Evolutionary conservation across 1,139 yeast genomes (phyloP).

Genomic region (Geotrichum restrictum): DNA sequence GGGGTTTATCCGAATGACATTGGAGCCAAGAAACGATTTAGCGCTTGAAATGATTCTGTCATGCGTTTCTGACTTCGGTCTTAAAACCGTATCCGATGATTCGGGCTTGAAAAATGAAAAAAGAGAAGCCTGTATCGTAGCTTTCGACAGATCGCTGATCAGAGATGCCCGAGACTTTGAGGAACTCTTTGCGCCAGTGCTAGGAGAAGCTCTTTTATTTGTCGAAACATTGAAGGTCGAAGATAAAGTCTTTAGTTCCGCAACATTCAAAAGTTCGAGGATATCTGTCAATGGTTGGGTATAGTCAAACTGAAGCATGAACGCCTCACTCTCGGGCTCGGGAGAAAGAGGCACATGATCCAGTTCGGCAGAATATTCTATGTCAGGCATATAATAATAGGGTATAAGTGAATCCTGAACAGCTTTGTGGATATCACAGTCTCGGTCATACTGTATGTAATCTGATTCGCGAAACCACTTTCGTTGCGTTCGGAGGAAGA

Average conservation of each 20-base stretch:
- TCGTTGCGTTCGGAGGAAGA: conserved; percentile 16
- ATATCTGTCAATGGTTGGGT: conserved; percentile 6
- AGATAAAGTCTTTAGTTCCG: conserved; percentile 8
- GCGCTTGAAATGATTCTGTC: conserved; percentile 13
- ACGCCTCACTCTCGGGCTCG: conserved; percentile 3
- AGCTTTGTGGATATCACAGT: conserved; percentile 14
- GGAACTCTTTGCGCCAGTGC: neutral
- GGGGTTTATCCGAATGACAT: conserved; percentile 18
- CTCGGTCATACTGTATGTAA: conserved; percentile 15
- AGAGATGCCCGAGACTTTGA: conserved; percentile 5
- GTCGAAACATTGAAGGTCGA: conserved; percentile 1
- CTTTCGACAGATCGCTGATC: conserved; percentile 7
- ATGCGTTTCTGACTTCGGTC: conserved; percentile 9
- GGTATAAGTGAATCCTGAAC: conserved; percentile 8
- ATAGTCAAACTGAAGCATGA: conserved; percentile 8
- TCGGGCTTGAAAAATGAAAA: conserved; percentile 7
- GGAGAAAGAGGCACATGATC: neutral
- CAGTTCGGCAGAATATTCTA: neutral
- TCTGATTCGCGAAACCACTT: conserved; percentile 17
- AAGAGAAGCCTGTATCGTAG: conserved; percentile 11
- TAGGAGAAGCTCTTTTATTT: neutral
- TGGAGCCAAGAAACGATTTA: conserved; percentile 7
- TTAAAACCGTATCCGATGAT: neutral
- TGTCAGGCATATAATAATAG: conserved; percentile 9
- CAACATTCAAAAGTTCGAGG: conserved; percentile 4